Evolutionary conservation across 768 basidiomycete species (phyloP), one percentile per base, ranked within the genome.

Genomic region (Phanerodontia chrysosporium): DNA sequence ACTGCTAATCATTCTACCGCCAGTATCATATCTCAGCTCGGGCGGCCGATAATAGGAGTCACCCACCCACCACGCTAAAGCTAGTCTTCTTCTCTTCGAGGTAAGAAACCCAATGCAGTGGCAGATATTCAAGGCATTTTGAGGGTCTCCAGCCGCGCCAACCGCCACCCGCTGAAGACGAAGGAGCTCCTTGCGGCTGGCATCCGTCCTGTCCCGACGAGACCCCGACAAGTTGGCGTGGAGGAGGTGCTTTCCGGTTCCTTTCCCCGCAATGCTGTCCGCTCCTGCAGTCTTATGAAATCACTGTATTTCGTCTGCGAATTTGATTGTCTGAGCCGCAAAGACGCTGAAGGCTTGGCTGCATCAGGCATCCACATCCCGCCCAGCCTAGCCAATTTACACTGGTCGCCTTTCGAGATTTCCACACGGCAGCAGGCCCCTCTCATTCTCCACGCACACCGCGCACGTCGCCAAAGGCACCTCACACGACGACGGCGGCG

Each of bases 331-430:
- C 52, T 27, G 35, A 53, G 36, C 24, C 35, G 52, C 52, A 24
- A 22, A 53, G 52, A 18, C 51, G 35, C 32, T 39, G 30, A 53
- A 35, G 24, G 14, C 16, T 30, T 35, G 36, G 52, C 59, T 54
- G 39, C 24, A 57, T 51, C 35, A 52, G 60, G 60, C 28, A 61
- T 61, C 48, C 60, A 61, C 27, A 27, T 57, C 55, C 60, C 60
- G 60, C 60, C 60, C 25, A 51, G 35, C 22, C 29, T 27, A 51
- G 22, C 55, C 45, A 58, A 58, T 51, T 51, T 51, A 58, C 58
- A 45, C 10, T 13, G 25, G 49, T 13, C 58, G 30, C 21, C 16
- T 42, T 3, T 27, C 30, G 4, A n/a, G 24, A 7, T 27, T 48
- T 48, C 45, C 56, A 48, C 46, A 48, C 56, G 27, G 21, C 22